These are phyloP conservation scores for Microcyclospora pomicola DNA, from an alignment of 2,329 filamentous ascomycete genomes.

Conservation along the genomic window DNA sequence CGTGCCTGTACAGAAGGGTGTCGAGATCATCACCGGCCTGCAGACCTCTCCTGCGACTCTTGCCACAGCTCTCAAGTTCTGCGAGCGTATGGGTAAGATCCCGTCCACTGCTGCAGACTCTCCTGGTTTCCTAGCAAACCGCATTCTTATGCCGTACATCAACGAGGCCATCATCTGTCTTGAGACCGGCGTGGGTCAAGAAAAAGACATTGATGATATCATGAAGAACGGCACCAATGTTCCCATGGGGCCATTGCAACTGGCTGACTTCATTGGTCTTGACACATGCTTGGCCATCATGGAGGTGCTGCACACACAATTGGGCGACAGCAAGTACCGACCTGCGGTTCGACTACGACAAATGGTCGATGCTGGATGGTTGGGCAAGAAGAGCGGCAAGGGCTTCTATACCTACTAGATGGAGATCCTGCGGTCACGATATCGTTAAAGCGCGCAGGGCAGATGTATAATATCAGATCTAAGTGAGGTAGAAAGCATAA, in stretches of 20 bases:
- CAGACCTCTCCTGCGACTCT: slow-evolving; percentile 78
- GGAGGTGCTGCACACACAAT: slow-evolving; percentile 83
- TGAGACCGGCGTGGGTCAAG: slow-evolving; percentile 77
- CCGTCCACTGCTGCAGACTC: slow-evolving; percentile 76
- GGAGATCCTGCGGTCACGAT: too few relatives aligned
- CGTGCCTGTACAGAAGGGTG: slow-evolving; percentile 88
- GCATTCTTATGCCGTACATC: slow-evolving; percentile 98
- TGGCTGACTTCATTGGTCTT: slow-evolving; percentile 94
- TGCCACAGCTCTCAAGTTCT: slow-evolving; percentile 70
- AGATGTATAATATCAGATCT: too few relatives aligned
- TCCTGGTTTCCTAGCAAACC: slow-evolving; percentile 88
- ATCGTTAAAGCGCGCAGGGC: too few relatives aligned
- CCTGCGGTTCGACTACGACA: slow-evolving; percentile 76
- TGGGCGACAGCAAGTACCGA: slow-evolving; percentile 89
- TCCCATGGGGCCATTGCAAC: slow-evolving; percentile 85
- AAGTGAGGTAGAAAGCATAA: too few relatives aligned
- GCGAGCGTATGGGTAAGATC: slow-evolving; percentile 86
- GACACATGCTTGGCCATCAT: slow-evolving; percentile 96
- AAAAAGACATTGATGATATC: slow-evolving; percentile 88
- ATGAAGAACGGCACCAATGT: slow-evolving; percentile 99
- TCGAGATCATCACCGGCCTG: slow-evolving; percentile 90
- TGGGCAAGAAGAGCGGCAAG: slow-evolving; percentile 94
- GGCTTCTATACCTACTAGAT: slow-evolving; percentile 78
- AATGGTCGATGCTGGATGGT: slow-evolving; percentile 96
- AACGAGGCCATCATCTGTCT: slow-evolving; percentile 95